Evolutionary conservation across 352 stramenopile species (phyloP), one percentile per base, ranked within the genome.

Genomic region (Phytophthora citricola): DNA sequence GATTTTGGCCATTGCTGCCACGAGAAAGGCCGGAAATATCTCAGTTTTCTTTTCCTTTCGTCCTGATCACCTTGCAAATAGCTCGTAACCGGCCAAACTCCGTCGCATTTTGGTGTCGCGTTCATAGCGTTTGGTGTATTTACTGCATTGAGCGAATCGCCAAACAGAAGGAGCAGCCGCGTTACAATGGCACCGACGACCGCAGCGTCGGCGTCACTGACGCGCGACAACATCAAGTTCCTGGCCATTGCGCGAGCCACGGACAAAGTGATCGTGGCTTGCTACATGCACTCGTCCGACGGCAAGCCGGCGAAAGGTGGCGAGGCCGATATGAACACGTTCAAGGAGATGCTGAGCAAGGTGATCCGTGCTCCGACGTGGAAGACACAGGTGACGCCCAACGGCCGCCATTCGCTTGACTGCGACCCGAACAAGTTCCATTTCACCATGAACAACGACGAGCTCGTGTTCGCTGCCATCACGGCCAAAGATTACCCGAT

Each of bases 341-440:
- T 90, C 74, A 83, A 84, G 58, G 84, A 94, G 47, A 95, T 94
- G 87, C 71, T 93, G 39, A 71, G 63, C 49, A 95, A 94, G 62
- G 85, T 95, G 41, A 89, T 94, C 54, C 82, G 81, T 36, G 85
- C 85, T 45, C 85, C 87, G 39, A 95, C 86, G 71, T 94, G 85
- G 85, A 92, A 94, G 79, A 71, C 85, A 40, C 87, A 95, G 60
- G 87, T 95, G 40, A 90, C 83, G 43, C 87, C 84, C n/a, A 94
- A 95, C 63, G 83, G 81, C 43, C 82, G 86, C 62, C 85, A 95
- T 71, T 94, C 87, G 59, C 83, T 95, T 52, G 85, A 95, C 50
- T 94, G 87, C 63, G 84, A 94, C 56, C 84, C 83, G 11, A 94
- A 94, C 73, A 95, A 95, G 73, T 94, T 94, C 66, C 85, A 95